These are phyloP conservation scores for Melanomma pulvis-pyrius DNA, from an alignment of 495 filamentous ascomycete genomes.

Conservation along the genomic window DNA sequence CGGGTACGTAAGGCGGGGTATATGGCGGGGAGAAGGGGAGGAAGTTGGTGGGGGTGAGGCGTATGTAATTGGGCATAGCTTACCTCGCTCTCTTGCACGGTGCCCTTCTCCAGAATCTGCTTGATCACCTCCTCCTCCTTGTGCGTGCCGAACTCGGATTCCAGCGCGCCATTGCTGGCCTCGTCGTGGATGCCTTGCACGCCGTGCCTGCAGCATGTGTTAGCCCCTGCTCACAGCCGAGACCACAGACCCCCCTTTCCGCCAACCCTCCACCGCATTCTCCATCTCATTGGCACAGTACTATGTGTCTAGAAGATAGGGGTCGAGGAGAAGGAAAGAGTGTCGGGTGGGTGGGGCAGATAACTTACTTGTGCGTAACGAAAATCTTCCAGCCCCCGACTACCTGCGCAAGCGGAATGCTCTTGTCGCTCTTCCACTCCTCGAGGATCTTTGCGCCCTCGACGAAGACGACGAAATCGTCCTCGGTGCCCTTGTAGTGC, in stretches of 20 bases:
- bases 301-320: no score
- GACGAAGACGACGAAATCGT: constrained; percentile 91
- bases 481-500: constrained; percentile 83
- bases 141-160: constrained; percentile 83
- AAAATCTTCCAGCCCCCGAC: constrained; percentile 89
- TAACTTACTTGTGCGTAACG: constrained; percentile 80
- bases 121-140: constrained; percentile 76
- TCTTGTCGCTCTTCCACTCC: constrained; percentile 82
- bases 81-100: constrained; percentile 44
- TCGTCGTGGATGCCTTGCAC: constrained; percentile 76
- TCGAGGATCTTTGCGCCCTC: constrained; percentile 71
- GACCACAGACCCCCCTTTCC: background rate
- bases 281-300: no score
- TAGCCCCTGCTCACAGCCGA: constrained; percentile 6
- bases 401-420: constrained; percentile 79
- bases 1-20: background rate
- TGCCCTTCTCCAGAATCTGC: constrained; percentile 77
- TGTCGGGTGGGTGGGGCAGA: constrained; percentile 6
- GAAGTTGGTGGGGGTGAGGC: background rate
- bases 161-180: constrained; percentile 71
- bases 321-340: constrained; percentile 5
- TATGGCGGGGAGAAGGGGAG: background rate
- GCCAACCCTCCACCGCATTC: background rate
- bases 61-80: background rate
- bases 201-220: constrained; percentile 66